A percentile compares a stretch with the other conserved stretches of the same genome.
These are phyloP conservation scores for Xylariaceae sp. DNA, from an alignment of 2,329 filamentous ascomycete species.

Conservation along the genomic window DNA sequence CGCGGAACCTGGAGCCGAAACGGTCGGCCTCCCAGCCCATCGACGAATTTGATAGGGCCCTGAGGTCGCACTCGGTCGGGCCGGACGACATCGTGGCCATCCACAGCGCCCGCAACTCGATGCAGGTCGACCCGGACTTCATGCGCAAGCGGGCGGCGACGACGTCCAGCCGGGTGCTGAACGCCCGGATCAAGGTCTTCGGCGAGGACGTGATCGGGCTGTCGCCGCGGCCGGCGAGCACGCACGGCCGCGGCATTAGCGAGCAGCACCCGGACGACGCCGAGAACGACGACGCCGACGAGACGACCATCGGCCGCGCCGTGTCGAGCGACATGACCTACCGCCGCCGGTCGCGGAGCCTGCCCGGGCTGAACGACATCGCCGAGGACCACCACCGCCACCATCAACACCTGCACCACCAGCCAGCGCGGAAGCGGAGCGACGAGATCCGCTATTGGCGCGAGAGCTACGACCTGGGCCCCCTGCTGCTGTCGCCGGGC, in stretches of 20 bases:
- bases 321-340: slow-evolving; percentile 48
- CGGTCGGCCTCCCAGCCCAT: slow-evolving; percentile 53
- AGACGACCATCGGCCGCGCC: slow-evolving; percentile 53
- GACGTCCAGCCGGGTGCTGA: slow-evolving; percentile 32
- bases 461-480: slow-evolving; percentile 51
- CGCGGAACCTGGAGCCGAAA: too few relatives aligned
- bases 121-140: slow-evolving; percentile 36
- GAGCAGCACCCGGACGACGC: too few relatives aligned
- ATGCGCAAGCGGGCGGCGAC: slow-evolving; percentile 34
- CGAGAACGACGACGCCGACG: slow-evolving; percentile 32
- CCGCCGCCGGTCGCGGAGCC: slow-evolving; percentile 51
- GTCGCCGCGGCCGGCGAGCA: slow-evolving; percentile 54
- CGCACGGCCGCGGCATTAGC: slow-evolving; percentile 38
- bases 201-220: slow-evolving; percentile 44
- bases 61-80: slow-evolving; percentile 55
- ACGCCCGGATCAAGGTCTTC: slow-evolving; percentile 29
- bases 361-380: slow-evolving; percentile 45
- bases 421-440: slow-evolving; percentile 47
- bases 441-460: slow-evolving; percentile 60
- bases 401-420: too few relatives aligned
- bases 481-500: slow-evolving; percentile 42
- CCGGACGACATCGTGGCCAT: slow-evolving; percentile 47
- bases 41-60: slow-evolving; percentile 51
- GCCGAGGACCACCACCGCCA: slow-evolving; percentile 25
- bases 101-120: slow-evolving; percentile 46